Base-by-base conservation (phyloP, 106 monocot species). In the Allium cepa region DNA sequence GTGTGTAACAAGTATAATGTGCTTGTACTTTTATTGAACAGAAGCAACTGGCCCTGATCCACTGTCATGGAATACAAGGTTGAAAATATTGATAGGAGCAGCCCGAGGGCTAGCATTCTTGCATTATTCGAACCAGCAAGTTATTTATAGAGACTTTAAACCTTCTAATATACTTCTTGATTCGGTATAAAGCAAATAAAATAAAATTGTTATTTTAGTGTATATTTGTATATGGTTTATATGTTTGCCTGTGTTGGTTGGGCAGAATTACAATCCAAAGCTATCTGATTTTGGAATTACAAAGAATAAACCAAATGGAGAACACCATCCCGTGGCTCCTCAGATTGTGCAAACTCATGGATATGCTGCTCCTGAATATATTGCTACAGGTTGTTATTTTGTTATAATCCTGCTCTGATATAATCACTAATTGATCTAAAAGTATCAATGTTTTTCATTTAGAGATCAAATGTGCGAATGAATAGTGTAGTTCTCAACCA, bases 261-360 rank as follows among this genome's bases (percentile, higher is more conserved):
- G 22, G 17, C 28, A 90, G 90, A 59, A 90, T 26, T 86, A 51
- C 60, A 75, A 81, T 36, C 67, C 93, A 4, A 93, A 93, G 65
- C 71, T 93, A 8, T 85, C 93, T 10, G 88, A 93, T 26, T 93
- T 93, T 52, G 93, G 93, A 26, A 63, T 93, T 48, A 88, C 88
- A 13, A 88, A 85, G 71, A 57, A 76, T 66, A 86, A 86, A 5
- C 90, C 93, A 8, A 70, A 50, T 1, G 93, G 68, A 18, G 83
- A 63, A 26, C 71, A 76, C 3, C 57, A 83, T 6, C 88, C 88
- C 48, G 79, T 93, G 16, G 83, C 88, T 1, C 88, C 93, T 3
- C 60, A 85, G 63, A 57, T 93, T 50, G 77, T 84, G 77, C 88
- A 88, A 15, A 93, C 93, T 7, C 79, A 63, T 11, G 93, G 93